Evolutionary conservation across 1,284 basidiomycete genomes (phyloP).

Genomic region (Rhodotorula sp.): DNA sequence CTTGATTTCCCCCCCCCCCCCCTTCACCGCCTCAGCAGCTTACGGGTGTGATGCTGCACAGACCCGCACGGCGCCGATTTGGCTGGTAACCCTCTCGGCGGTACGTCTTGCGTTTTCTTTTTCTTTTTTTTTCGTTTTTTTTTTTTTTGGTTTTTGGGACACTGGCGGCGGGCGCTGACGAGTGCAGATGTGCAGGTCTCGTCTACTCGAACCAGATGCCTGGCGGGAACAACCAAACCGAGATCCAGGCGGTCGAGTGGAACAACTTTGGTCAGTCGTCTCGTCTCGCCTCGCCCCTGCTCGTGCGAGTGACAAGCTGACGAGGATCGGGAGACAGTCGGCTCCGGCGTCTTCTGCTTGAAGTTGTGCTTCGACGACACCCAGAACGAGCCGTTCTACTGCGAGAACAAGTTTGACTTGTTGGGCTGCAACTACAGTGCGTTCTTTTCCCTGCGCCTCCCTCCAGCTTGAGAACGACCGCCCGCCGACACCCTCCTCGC

Average conservation of each 20-base stretch:
- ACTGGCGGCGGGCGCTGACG: background rate
- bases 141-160: too few species aligned
- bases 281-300: background rate
- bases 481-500: too few species aligned
- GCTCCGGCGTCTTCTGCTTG: slow-evolving; percentile 57
- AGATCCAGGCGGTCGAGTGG: slow-evolving; percentile 49
- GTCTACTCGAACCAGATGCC: slow-evolving; percentile 42
- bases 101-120: background rate
- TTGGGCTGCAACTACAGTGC: slow-evolving; percentile 63
- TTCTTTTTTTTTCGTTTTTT: too few species aligned
- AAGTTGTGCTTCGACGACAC: slow-evolving; percentile 54
- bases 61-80: slow-evolving; percentile 38
- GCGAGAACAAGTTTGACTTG: slow-evolving; percentile 54
- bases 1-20: too few species aligned
- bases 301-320: background rate
- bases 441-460: background rate
- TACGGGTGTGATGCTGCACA: background rate
- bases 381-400: slow-evolving; percentile 47
- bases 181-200: slow-evolving; percentile 1
- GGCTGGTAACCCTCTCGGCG: slow-evolving; percentile 37
- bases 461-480: too few species aligned
- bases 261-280: slow-evolving; percentile 49
- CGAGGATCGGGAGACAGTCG: slow-evolving; percentile 55
- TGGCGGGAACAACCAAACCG: slow-evolving; percentile 47
- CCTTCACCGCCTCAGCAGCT: background rate